Base-by-base conservation (phyloP, 1,284 basidiomycete species). In the Ceratobasidium sp. region DNA sequence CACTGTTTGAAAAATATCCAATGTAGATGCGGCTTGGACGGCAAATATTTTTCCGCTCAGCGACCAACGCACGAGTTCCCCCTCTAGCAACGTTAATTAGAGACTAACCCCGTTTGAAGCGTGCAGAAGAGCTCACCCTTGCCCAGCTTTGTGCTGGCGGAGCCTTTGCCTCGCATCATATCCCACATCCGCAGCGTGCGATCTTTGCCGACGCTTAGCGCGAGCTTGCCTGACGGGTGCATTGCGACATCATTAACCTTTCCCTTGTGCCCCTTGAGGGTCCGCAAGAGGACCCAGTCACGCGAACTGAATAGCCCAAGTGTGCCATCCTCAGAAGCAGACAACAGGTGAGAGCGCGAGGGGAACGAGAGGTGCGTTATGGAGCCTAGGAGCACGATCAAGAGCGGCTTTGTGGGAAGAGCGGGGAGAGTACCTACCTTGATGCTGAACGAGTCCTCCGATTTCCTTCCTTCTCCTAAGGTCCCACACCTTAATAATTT, bases 401-500 rank as follows among this genome's bases (percentile, higher is more conserved):
- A 67, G 59, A 63, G 41, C 11, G 29, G 29, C 31, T 31, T 41
- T 4, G 36, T 41, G 36, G n/a, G 2, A 36, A 54, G 19, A 22
- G 27, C 22, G 14, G n/a, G 15, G 15, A 36, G 29, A 14, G 11
- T 4, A 85, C 86, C 72, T 78, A 95, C 96, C 96, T 86, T 95
- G 89, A 82, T 98, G 96, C 76, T 98, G 95, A 86, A 94, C 93
- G 71, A 99, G 84, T 47, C 93, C 93, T 44, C 97, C 97, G 54
- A 99, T 89, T 83, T 99, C 97, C 82, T 97, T 97, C 80, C 91
- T 85, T 81, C 95, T 87, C 71, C 92, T 87, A 77, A 99, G 82
- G 84, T 99, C 96, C 97, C 97, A 99, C n/a, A 99, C 92, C 82
- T 98, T 98, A 80, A 99, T 86, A 73, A 96, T 93, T 84, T 99